A percentile compares a stretch with the other conserved stretches of the same genome.
Conservation (phyloP, 331 rosid genomes). For the Stylosanthes scabra region DNA sequence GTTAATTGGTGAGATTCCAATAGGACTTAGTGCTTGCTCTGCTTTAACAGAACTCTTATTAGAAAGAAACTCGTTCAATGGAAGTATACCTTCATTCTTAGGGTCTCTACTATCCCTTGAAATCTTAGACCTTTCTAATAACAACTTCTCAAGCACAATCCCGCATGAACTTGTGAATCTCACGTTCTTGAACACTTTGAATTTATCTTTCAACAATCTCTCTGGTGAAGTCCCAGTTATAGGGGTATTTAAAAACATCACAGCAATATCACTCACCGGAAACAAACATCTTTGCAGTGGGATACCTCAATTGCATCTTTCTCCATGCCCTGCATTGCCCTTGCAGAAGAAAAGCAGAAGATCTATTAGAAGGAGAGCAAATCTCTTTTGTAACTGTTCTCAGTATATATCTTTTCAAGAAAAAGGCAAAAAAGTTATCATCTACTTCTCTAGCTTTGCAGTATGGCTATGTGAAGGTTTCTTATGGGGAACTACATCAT, state of each 20-base stretch:
- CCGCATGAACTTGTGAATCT: slow-evolving; percentile 15
- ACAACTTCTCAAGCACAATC: slow-evolving; percentile 22
- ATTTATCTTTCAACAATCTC: slow-evolving; percentile 25
- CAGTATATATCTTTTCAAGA: background rate
- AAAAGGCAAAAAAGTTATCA: background rate
- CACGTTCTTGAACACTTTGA: background rate
- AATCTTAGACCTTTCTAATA: slow-evolving; percentile 16
- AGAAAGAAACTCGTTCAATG: background rate
- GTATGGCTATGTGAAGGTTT: slow-evolving; percentile 4
- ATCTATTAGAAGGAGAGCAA: background rate
- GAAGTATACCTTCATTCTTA: background rate
- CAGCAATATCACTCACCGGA: background rate
- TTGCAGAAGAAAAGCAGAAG: background rate
- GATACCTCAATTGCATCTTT: background rate
- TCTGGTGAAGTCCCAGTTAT: slow-evolving; percentile 26
- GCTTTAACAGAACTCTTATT: background rate
- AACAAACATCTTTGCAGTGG: slow-evolving; percentile 33
- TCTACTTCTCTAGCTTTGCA: background rate
- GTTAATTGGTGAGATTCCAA: slow-evolving; percentile 23
- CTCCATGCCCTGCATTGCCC: background rate
- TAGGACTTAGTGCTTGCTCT: background rate
- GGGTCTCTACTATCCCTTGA: background rate
- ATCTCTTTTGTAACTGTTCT: background rate
- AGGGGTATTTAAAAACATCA: slow-evolving; percentile 20
- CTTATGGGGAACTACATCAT: slow-evolving; percentile 8